Evolutionary conservation across 2,329 filamentous ascomycete species (phyloP), one percentile per base, ranked within the genome.

Genomic region (Tolypocladium tropicale): DNA sequence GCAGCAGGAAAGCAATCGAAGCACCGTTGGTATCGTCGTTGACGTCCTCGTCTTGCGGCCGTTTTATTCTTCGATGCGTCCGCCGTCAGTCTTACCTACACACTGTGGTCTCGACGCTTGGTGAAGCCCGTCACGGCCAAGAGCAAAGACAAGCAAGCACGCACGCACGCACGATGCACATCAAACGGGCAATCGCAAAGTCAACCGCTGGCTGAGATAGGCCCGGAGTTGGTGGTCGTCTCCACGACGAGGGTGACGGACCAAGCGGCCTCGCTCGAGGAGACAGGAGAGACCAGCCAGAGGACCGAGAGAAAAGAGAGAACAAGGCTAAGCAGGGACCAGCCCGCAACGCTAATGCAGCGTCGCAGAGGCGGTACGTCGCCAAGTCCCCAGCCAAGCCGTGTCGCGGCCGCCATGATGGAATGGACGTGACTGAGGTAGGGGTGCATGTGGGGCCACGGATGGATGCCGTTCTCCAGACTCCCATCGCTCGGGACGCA

Each of bases 261-360:
- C 30, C 33, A n/a, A 9, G 51, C 51, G 50, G 39, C 30, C 32
- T 51, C n/a, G 51, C 50, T 30, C 30, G 36, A 37, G 25, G 36
- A 53, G 50, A 51, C 11, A 32, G 43, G 33, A 25, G 25, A 21
- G 55, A 23, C 37, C 37, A n/a, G 25, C 48, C 7, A 9, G 18
- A 21, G 37, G 21, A 30, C 51, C 23, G n/a, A 37, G 58, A 56
- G 59, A 56, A n/a, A 64, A 63, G 62, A 64, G 62, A 56, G 41
- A 61, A 64, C 61, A 58, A 60, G 52, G 53, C 59, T 55, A 61
- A n/a, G 53, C 52, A 52, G 23, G 54, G 53, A 16, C 30, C 28
- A n/a, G 30, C 18, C 37, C 18, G 11, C 12, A 10, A 14, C 34
- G 53, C 53, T 43, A 54, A 53, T 39, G 37, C 28, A 33, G 21